Evolutionary conservation across 2,329 filamentous ascomycete species (phyloP).

Genomic region (Cadophora gregata): DNA sequence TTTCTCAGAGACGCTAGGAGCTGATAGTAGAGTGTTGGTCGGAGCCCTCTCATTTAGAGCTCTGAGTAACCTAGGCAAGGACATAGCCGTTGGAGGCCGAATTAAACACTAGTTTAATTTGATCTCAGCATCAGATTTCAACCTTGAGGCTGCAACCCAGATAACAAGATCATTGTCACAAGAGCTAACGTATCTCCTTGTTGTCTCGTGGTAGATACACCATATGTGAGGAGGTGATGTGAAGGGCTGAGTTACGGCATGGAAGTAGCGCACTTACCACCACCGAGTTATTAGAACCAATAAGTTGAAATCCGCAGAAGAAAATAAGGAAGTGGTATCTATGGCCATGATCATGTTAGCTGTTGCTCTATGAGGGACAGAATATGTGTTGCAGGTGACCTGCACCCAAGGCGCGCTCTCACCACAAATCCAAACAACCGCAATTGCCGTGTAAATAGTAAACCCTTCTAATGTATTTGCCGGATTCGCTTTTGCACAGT

Average conservation of each 20-base stretch:
- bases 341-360: slow-evolving; percentile 28
- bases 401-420: slow-evolving; percentile 19
- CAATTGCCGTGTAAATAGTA: slow-evolving; percentile 34
- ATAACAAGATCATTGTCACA: not conserved
- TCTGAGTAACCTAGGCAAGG: not conserved
- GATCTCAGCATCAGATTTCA: too few species aligned
- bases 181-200: not conserved
- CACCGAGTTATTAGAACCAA: slow-evolving; percentile 29
- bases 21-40: not conserved
- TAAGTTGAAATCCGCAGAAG: slow-evolving; percentile 20
- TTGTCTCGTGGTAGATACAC: not conserved
- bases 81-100: not conserved
- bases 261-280: slow-evolving; percentile 30
- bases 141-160: not conserved
- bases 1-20: not conserved
- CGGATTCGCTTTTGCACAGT: slow-evolving; percentile 27
- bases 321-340: slow-evolving; percentile 35
- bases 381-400: slow-evolving; percentile 5
- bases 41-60: not conserved
- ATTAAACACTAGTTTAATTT: not conserved
- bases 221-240: not conserved
- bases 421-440: slow-evolving; percentile 34
- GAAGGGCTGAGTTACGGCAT: not conserved
- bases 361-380: slow-evolving; percentile 19
- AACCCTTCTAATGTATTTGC: slow-evolving; percentile 30